Base-by-base conservation (phyloP, 1,284 basidiomycete genomes). In the Melampsora larici-populina region DNA sequence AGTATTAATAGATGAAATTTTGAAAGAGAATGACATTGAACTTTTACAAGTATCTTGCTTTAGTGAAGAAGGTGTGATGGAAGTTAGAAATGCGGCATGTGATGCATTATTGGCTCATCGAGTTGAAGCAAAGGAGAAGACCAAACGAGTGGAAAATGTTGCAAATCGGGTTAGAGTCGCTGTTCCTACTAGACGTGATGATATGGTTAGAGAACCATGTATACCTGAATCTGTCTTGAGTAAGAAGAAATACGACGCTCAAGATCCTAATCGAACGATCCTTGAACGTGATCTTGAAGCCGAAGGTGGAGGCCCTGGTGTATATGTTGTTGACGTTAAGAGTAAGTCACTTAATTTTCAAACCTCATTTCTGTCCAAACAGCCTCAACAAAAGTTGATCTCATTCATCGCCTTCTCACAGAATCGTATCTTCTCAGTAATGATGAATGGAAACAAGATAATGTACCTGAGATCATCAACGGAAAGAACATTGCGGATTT, bases 401-500 rank as follows among this genome's bases (percentile, higher is more conserved):
- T 36, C 36, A 9, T 36, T 40, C 48, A 46, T 36, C 18, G 29
- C 40, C 17, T 33, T 60, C n/a, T 33, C 49, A 29, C 85, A 94
- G 94, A 93, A 87, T 89, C 93, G 84, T 99, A 97, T 86, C 81
- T 97, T 43, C 90, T 99, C 75, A 88, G 89, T 58, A 90, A 97
- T 83, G 90, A 92, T 69, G 91, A 93, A 72, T 99, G 96, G 96
- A 99, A 97, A 86, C 88, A 90, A 86, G 96, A 99, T 83, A 88
- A 89, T 81, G 92, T 99, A 31, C 97, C 96, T 36, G 97, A 99
- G 85, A 92, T 99, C 82, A 90, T 93, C 89, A 89, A 98, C 81
- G 97, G 96, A 86, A 98, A 98, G 89, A 99, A 99, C 86, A 87
- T 99, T 77, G 95, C 95, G 55, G 96, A 99, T 87, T 99, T 99